Conservation (phyloP, 768 basidiomycete species). For the Lactifluus hygrophoroides region DNA sequence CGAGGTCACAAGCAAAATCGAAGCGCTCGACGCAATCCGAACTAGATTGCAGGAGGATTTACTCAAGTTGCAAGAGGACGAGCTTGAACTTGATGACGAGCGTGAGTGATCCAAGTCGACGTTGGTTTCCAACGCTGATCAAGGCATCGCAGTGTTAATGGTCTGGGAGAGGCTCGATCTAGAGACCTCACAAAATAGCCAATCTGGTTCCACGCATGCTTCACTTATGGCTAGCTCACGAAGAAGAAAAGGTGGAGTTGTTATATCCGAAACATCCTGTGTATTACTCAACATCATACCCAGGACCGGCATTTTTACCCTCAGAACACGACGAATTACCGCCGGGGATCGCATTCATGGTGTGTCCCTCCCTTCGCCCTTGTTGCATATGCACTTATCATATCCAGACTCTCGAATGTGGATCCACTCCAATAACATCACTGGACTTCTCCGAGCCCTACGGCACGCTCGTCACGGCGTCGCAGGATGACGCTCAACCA, state of each 20-base stretch:
- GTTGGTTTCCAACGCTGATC: conserved; percentile 3
- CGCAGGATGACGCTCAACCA: conserved; percentile 77
- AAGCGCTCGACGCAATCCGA: conserved; percentile 71
- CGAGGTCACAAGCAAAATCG: conserved; percentile 87
- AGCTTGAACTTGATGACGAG: conserved; percentile 95
- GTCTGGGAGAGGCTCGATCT: conserved; percentile 77
- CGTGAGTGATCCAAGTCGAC: conserved; percentile 39
- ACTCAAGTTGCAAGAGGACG: conserved; percentile 86
- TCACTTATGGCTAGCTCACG: conserved; percentile 50
- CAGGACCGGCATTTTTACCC: conserved; percentile 91
- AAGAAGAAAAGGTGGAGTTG: conserved; percentile 50
- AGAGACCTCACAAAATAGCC: conserved; percentile 41
- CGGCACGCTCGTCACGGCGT: conserved; percentile 83
- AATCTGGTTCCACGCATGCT: conserved; percentile 30
- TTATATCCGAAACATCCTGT: not conserved
- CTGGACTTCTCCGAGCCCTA: conserved; percentile 97
- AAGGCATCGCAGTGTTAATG: conserved; percentile 58
- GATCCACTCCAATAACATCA: conserved; percentile 73
- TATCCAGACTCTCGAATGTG: conserved; percentile 70
- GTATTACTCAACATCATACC: not conserved
- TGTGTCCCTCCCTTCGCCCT: conserved; percentile 26
- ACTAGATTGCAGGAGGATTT: conserved; percentile 74
- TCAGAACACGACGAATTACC: conserved; percentile 97
- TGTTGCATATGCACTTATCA: conserved; percentile 11
- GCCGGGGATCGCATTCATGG: conserved; percentile 95